A percentile compares a stretch with the other conserved stretches of the same genome.
Conservation (phyloP, 164 flowering plant species). For the Piper longum region DNA sequence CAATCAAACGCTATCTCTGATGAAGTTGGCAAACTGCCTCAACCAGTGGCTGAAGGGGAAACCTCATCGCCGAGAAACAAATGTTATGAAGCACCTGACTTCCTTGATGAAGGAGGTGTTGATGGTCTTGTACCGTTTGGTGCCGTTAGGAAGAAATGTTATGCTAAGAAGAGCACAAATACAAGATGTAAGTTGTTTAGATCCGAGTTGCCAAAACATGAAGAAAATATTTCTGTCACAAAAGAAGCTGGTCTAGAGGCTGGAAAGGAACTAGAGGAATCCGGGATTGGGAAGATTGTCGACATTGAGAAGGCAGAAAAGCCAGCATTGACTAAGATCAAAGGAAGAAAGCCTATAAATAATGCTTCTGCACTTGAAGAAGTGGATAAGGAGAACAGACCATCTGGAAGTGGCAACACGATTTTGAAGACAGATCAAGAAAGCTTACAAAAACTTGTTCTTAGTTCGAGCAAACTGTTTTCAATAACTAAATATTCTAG, state of each 20-base stretch:
- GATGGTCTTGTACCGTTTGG: not conserved
- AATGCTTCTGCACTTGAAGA: slow-evolving; percentile 13
- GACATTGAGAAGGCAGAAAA: not conserved
- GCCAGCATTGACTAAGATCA: not conserved
- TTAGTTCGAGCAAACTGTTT: slow-evolving; percentile 10
- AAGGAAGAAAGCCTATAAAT: not conserved
- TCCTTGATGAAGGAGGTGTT: not conserved
- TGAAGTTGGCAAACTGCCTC: not conserved
- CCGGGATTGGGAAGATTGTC: not conserved
- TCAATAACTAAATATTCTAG: slow-evolving; percentile 9
- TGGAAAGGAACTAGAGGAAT: not conserved
- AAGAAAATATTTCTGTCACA: not conserved
- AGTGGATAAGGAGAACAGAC: slow-evolving; percentile 36
- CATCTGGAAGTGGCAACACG: slow-evolving; percentile 13
- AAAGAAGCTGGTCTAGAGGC: not conserved
- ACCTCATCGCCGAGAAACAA: not conserved
- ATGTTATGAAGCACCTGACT: not conserved
- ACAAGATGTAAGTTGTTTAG: not conserved
- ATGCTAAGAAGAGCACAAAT: not conserved
- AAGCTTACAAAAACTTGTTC: slow-evolving; percentile 10
- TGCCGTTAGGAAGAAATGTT: not conserved
- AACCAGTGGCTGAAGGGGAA: not conserved
- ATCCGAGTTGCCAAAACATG: not conserved
- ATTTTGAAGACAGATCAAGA: slow-evolving; percentile 9
- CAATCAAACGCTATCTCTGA: not conserved